Conservation (phyloP, 2,329 filamentous ascomycete species). For the Cladobotryum mycophilum region DNA sequence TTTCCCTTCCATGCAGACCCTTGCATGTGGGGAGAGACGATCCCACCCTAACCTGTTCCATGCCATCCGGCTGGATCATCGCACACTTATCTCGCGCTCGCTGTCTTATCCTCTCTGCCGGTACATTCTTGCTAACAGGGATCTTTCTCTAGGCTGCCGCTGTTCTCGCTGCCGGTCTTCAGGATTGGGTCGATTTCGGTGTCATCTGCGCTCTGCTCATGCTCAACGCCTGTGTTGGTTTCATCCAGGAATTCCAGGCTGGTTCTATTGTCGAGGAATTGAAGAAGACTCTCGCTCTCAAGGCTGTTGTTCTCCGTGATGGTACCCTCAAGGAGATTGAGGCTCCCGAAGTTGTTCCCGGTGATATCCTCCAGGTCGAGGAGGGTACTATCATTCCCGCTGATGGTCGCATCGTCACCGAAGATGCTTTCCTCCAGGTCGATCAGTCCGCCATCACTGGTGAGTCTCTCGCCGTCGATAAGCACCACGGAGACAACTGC, state of each 20-base stretch:
- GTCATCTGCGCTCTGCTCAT: constrained; percentile 79
- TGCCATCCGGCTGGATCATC: constrained; percentile 13
- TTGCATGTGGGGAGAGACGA: constrained; percentile 20
- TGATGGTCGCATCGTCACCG: constrained; percentile 78
- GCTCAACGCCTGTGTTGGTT: constrained; percentile 80
- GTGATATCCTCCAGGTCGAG: constrained; percentile 84
- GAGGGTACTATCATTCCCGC: constrained; percentile 88
- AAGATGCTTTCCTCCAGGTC: constrained; percentile 79
- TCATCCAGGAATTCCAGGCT: constrained; percentile 84
- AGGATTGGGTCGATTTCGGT: constrained; percentile 90
- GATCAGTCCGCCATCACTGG: constrained; percentile 90
- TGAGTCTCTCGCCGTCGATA: constrained; percentile 86
- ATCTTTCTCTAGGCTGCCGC: constrained; percentile 53
- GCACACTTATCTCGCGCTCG: constrained; percentile 1
- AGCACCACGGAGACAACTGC: constrained; percentile 73
- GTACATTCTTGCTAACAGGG: constrained; percentile 20
- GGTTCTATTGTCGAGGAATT: constrained; percentile 86
- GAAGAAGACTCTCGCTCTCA: constrained; percentile 84
- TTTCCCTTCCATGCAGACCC: constrained; percentile 4
- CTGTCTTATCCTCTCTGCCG: constrained; percentile 2
- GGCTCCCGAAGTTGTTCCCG: constrained; percentile 77
- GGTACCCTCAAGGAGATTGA: constrained; percentile 70
- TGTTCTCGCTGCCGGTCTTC: constrained; percentile 72
- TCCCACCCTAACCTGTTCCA: constrained; percentile 19
- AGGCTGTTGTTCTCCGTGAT: constrained; percentile 81